Conservation (phyloP, 148 eudicot species). For the Arctostaphylos glauca region DNA sequence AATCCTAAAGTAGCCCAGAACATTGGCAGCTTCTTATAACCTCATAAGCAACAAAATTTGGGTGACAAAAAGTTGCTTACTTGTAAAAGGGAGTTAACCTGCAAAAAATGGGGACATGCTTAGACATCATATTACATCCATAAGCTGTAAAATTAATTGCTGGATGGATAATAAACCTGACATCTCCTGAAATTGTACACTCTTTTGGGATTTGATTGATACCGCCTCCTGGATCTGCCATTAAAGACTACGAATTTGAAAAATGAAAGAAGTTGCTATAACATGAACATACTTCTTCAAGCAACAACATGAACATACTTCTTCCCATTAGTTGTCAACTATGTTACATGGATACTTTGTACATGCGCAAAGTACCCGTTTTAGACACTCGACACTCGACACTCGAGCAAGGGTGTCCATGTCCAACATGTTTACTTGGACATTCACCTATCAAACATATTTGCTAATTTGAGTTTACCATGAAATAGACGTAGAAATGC, state of each 20-base stretch:
- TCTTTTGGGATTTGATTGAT: conserved; percentile 90
- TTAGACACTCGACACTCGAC: too few species aligned
- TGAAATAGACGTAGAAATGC: too few species aligned
- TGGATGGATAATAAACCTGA: conserved; percentile 51
- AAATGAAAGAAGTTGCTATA: not conserved
- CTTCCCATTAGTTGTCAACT: not conserved
- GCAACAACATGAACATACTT: not conserved
- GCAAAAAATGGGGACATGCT: conserved; percentile 32
- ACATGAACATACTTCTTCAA: conserved; percentile 6
- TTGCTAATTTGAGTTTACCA: too few species aligned
- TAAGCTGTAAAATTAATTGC: conserved; percentile 2
- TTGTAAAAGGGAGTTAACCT: conserved; percentile 97
- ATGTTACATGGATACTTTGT: too few species aligned
- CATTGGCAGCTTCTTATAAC: not conserved
- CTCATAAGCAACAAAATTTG: not conserved
- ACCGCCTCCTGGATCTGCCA: conserved; percentile 94
- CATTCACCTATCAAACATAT: too few species aligned
- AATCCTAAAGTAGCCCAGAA: conserved; percentile 3
- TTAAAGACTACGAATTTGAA: conserved; percentile 13
- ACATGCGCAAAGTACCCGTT: too few species aligned
- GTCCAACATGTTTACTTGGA: too few species aligned
- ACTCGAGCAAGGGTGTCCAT: too few species aligned
- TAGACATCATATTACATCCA: conserved; percentile 11
- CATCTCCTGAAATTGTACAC: conserved; percentile 85
- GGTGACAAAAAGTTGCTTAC: conserved; percentile 38